These are phyloP conservation scores for Roridomyces roridus DNA, from an alignment of 768 basidiomycete genomes.

Conservation along the genomic window DNA sequence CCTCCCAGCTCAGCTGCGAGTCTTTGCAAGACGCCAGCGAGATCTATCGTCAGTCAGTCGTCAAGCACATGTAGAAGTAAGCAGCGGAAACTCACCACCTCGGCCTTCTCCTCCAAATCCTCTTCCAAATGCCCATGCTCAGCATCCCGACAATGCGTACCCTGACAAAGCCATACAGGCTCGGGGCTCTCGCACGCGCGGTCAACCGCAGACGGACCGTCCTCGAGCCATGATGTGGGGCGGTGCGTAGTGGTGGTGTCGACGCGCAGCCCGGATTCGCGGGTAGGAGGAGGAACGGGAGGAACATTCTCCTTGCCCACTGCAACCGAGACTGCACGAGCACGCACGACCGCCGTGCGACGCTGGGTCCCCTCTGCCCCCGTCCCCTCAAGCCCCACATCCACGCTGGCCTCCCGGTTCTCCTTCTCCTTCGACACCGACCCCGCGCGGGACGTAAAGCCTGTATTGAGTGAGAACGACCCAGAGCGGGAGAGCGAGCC, in stretches of 20 bases:
- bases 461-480: neutral
- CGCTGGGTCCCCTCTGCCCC: neutral
- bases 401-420: neutral
- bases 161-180: conserved; percentile 16
- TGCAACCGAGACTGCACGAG: conserved; percentile 16
- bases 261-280: neutral
- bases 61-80: no score
- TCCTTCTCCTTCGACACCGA: neutral
- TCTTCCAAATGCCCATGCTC: conserved; percentile 3
- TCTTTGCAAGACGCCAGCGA: conserved; percentile 24
- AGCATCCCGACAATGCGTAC: conserved; percentile 6
- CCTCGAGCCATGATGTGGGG: conserved; percentile 14
- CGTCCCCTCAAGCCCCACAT: neutral
- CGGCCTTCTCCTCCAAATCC: conserved; percentile 1
- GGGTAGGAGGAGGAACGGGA: neutral
- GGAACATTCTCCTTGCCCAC: neutral
- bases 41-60: no score
- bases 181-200: conserved; percentile 21
- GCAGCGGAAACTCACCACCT: conserved; percentile 8
- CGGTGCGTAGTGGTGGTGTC: neutral
- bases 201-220: neutral
- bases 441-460: neutral
- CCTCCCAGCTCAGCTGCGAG: conserved; percentile 21
- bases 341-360: conserved; percentile 18
- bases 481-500: no score